Percentiles rank a stretch among this genome's conserved stretches.
These are phyloP conservation scores for Ochromonas danica DNA, from an alignment of 108 stramenopile genomes.

Conservation along the genomic window DNA sequence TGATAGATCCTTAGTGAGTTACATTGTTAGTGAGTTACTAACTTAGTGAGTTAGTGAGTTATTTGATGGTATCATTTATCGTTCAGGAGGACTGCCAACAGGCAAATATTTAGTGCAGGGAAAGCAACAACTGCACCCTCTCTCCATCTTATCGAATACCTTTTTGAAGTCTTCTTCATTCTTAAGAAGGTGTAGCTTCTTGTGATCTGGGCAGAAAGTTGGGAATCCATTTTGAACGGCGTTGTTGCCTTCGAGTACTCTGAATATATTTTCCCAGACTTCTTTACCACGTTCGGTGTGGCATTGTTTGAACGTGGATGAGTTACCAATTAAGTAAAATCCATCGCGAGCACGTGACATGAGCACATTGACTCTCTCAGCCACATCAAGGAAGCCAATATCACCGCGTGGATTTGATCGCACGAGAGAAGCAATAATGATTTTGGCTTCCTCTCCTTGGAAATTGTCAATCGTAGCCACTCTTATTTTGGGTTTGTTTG, in stretches of 20 bases:
- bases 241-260: neutral
- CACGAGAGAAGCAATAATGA: slow-evolving; percentile 34
- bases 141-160: no score
- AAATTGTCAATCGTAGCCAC: slow-evolving; percentile 49
- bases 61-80: no score
- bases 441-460: slow-evolving; percentile 55
- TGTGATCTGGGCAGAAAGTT: neutral
- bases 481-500: neutral
- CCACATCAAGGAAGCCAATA: slow-evolving; percentile 30
- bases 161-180: neutral
- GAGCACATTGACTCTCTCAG: slow-evolving; percentile 27
- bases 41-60: no score
- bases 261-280: neutral
- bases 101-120: no score
- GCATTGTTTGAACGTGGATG: slow-evolving; percentile 44
- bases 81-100: no score
- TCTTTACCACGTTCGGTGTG: slow-evolving; percentile 6
- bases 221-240: neutral
- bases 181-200: neutral
- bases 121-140: no score
- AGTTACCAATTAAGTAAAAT: slow-evolving; percentile 42
- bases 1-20: no score
- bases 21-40: no score
- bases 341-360: slow-evolving; percentile 44
- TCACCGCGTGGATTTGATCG: neutral